Evolutionary conservation across 345 rosid species (phyloP).

Genomic region (Hevea brasiliensis): DNA sequence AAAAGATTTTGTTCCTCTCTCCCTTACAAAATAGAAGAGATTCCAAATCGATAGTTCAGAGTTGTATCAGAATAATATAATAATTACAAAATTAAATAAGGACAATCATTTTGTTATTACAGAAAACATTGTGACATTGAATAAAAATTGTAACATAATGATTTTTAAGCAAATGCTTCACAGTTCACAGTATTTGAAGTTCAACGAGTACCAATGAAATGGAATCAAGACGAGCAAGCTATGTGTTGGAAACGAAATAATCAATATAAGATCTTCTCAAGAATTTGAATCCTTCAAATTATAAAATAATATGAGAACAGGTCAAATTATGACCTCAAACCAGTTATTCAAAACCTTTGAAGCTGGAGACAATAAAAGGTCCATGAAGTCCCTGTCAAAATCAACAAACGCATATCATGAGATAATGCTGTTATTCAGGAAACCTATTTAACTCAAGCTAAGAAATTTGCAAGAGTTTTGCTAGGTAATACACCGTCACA

Average conservation of each 20-base stretch:
- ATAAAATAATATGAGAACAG: neutral
- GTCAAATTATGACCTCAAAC: slow-evolving; percentile 67
- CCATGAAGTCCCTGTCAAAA: slow-evolving; percentile 74
- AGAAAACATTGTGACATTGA: neutral
- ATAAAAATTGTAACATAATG: neutral
- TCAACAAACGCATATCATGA: neutral
- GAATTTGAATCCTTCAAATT: neutral
- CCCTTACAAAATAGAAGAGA: no score
- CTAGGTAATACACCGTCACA: no score
- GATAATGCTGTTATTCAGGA: neutral
- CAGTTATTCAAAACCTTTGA: slow-evolving; percentile 83
- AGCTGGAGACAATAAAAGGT: slow-evolving; percentile 77
- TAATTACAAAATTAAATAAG: neutral
- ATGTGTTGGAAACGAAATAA: neutral
- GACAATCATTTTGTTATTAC: neutral
- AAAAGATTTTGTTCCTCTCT: no score
- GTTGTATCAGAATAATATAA: neutral
- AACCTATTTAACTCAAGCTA: no score
- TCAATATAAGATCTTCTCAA: neutral
- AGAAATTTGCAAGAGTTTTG: no score
- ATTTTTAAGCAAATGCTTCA: neutral
- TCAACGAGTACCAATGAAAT: neutral
- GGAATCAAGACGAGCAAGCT: neutral
- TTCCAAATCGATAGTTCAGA: no score
- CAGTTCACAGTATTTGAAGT: neutral